Base-by-base conservation (phyloP, 2,329 filamentous ascomycete genomes). In the Apiospora kogelbergensis region DNA sequence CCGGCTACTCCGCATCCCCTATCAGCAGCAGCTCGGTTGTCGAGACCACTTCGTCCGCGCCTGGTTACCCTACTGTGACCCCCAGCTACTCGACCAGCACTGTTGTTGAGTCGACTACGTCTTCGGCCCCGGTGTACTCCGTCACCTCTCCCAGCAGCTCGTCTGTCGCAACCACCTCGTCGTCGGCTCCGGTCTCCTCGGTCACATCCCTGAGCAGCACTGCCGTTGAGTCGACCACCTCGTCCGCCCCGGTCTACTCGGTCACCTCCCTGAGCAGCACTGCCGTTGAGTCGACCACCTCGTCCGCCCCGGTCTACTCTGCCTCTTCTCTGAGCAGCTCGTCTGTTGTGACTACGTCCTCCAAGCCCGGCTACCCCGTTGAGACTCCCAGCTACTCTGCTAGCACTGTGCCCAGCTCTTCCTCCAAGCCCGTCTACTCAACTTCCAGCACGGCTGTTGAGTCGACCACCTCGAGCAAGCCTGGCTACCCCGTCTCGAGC, bases 341-440 rank as follows among this genome's bases (percentile, higher is more conserved):
- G 42, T 45, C 42, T 6, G 42, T 9, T 45, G 42, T n/a, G 30
- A 60, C 53, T 11, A 60, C 53, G 3, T 60, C 53, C 17, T n/a
- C 30, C 53, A 60, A 60, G 53, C 53, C 53, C 37, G 53, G 53
- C 17, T 60, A 60, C 53, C 53, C 53, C 9, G 53, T 60, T 37
- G 53, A 60, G 26, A 60, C 53, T 3, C 53, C 53, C 9, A 60
- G 53, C 53, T 60, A n/a, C 30, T 60, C 48, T 26, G 48, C 48
- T 57, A 57, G 48, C 48, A 33, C 26, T 7, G 48, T 33, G 15
- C 11, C 48, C 26, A 57, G 26, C 26, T 33, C 48, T 33, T 57
- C 42, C 42, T 45, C 53, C 53, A 60, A 60, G 53, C 53, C 53
- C 17, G 53, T 60, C 53, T 60, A 60, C 53, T 60, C 53, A n/a